Evolutionary conservation across 2,329 filamentous ascomycete genomes (phyloP).

Genomic region (Proliferodiscus dingleyae): DNA sequence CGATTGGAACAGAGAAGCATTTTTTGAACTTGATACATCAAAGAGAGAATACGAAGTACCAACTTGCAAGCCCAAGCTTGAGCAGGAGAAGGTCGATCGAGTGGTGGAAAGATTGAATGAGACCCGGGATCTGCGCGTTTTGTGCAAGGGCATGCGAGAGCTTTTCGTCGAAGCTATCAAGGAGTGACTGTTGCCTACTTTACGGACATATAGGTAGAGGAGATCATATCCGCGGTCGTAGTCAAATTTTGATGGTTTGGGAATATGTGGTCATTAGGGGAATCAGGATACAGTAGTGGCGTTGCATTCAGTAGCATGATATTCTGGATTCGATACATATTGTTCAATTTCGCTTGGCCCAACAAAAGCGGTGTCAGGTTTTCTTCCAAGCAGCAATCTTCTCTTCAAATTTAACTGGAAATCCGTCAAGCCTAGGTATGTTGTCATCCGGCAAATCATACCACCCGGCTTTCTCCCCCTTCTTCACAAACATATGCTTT

Average conservation of each 20-base stretch:
- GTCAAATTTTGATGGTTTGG: too few relatives aligned
- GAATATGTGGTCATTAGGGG: too few relatives aligned
- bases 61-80: conserved; percentile 76
- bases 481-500: conserved; percentile 40
- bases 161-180: conserved; percentile 66
- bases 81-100: conserved; percentile 70
- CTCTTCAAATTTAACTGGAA: conserved; percentile 21
- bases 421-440: conserved; percentile 26
- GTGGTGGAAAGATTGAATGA: conserved; percentile 80
- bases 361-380: not conserved
- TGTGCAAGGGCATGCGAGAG: conserved; percentile 79
- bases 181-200: conserved; percentile 13
- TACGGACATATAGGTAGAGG: too few relatives aligned
- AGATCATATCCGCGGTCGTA: too few relatives aligned
- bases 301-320: too few relatives aligned
- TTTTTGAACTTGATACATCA: conserved; percentile 85
- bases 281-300: too few relatives aligned
- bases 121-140: conserved; percentile 62
- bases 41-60: conserved; percentile 80
- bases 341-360: conserved; percentile 1
- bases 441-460: conserved; percentile 36
- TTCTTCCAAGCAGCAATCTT: conserved; percentile 27
- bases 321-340: too few relatives aligned
- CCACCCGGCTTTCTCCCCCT: conserved; percentile 32
- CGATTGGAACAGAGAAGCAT: conserved; percentile 83